Evolutionary conservation across 140 eudicot genomes (phyloP), one percentile per base, ranked within the genome.

Genomic region (Ambrosia hybrid): DNA sequence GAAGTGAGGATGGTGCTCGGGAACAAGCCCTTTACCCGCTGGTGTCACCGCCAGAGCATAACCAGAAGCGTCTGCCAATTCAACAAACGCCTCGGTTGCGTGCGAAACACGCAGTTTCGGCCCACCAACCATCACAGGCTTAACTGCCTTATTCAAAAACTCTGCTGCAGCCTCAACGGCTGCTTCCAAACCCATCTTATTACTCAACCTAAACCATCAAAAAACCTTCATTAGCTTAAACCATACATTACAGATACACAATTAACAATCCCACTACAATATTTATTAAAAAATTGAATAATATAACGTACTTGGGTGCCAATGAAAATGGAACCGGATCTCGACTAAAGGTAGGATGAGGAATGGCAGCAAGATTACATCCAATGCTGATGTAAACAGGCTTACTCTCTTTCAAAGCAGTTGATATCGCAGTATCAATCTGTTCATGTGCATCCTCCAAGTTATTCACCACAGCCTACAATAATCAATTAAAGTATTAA

Each of bases 361-460:
- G 88, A 33, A 86, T 84, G 6, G 85, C 96, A 10, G 92, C 77
- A 79, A 89, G 76, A 66, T 89, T 89, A 51, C 96, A 89, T 60
- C 88, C 68, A 3, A 89, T 61, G 63, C 92, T 86, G 69, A 89
- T 89, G 61, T 89, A 89, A 11, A 86, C 96, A 21, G 96, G 96
- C 78, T 89, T 89, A 69, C 96, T 89, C 82, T 89, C 96, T 81
- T 86, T 89, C 83, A 89, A 49, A 37, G 96, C 92, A n/a, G 96
- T 89, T 9, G 96, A 81, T 15, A 89, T 89, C 9, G 96, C 96
- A 14, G 89, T 89, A 64, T 89, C 96, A 5, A 89, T 86, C 76
- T 67, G 65, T 62, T 86, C 96, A 73, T 89, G 96, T 4, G 96
- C 96, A 76, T 86, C 89, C 3, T 89, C 96, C 86, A 89, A 67